Base-by-base conservation (phyloP, 306 rosid species). In the Carpinus fangiana region DNA sequence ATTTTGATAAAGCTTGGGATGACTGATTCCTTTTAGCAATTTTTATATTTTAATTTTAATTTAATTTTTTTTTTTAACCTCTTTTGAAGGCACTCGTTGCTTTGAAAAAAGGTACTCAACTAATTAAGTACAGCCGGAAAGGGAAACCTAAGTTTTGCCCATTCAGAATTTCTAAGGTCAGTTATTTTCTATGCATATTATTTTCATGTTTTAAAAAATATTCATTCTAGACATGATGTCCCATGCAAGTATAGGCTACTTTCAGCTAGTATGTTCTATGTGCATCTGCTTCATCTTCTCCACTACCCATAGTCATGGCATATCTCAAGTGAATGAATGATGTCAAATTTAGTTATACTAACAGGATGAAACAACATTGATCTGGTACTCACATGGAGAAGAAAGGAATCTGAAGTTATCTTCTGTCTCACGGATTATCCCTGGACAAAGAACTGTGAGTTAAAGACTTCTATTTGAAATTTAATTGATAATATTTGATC, bases 371-470 rank as follows among this genome's bases (percentile, higher is more conserved):
- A 91, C 91, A 72, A 82, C 89, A 50, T 79, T 95, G 76, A 77
- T 92, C 79, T 92, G 98, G 98, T 88, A 79, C 69, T 90, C 97
- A 48, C 96, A 64, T 61, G 95, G 96, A 77, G 92, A 69, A 80
- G 97, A 95, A 79, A 90, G 93, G 76, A 82, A 21, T 78, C 76
- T 95, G 88, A 92, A 88, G 2, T 78, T 95, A 81, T 84, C 93
- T 75, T 26, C 81, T 0, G 83, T 95, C 81, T 76, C 84, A 18
- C 85, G 88, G 76, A 91, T 95, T 75, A 80, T 85, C 76, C 86
- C 93, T 6, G 98, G 98, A 84, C 98, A 95, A 69, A 92, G 98
- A 95, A 95, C 98, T 18, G 98, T 95, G 82, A 90, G 98, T 88
- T 76, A 73, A 76, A 87, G 73, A 78, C 55, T 81, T 47, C 50